These are phyloP conservation scores for Chernovozyma aurita DNA, from an alignment of 1,139 yeast species.

Conservation along the genomic window DNA sequence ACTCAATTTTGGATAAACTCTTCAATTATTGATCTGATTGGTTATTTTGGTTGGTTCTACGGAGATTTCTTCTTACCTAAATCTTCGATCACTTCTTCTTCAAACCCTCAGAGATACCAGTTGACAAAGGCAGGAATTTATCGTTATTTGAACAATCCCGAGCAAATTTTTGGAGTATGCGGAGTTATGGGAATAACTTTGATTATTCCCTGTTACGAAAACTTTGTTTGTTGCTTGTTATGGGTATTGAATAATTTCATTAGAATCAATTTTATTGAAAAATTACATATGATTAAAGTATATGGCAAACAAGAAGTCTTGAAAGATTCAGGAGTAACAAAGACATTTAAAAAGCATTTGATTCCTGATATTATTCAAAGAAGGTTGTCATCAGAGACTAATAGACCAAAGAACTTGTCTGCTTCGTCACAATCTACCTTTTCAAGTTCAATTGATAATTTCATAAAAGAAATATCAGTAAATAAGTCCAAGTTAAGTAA, in stretches of 20 bases:
- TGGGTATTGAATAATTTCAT: slow-evolving; percentile 70
- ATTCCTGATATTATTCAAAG: slow-evolving; percentile 39
- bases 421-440: slow-evolving; percentile 20
- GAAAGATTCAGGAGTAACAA: slow-evolving; percentile 63
- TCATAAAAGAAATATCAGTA: slow-evolving; percentile 34
- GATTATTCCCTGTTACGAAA: slow-evolving; percentile 56
- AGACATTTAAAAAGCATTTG: slow-evolving; percentile 54
- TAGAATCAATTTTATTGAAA: slow-evolving; percentile 71
- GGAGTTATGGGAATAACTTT: slow-evolving; percentile 80
- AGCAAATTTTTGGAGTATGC: slow-evolving; percentile 74
- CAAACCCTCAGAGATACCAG: slow-evolving; percentile 33
- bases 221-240: slow-evolving; percentile 50
- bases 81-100: slow-evolving; percentile 11
- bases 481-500: slow-evolving; percentile 27
- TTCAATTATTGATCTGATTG: slow-evolving; percentile 70
- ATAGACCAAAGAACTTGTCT: slow-evolving; percentile 9
- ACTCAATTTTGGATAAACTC: slow-evolving; percentile 71
- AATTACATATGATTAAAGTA: slow-evolving; percentile 72
- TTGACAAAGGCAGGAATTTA: slow-evolving; percentile 82
- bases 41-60: slow-evolving; percentile 86
- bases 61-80: slow-evolving; percentile 78
- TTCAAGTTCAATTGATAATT: slow-evolving; percentile 38
- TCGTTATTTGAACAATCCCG: slow-evolving; percentile 82
- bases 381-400: slow-evolving; percentile 22
- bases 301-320: slow-evolving; percentile 64